These are phyloP conservation scores for Saccharomycopsis capsularis DNA, from an alignment of 805 yeast species.

Conservation along the genomic window DNA sequence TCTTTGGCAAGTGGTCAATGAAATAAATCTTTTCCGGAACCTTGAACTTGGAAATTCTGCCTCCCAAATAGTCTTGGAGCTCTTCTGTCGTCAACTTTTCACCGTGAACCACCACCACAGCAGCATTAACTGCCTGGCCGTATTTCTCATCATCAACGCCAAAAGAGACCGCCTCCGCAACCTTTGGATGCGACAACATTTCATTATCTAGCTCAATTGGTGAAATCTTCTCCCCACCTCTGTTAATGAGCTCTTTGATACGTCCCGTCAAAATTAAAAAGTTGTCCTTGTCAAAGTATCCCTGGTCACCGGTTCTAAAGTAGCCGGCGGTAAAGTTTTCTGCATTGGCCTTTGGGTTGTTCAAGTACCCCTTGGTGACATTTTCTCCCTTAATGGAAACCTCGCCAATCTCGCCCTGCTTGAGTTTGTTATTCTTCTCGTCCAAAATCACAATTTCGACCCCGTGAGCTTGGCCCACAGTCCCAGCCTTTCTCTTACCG, in stretches of 20 bases:
- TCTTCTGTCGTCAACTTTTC: constrained; percentile 35
- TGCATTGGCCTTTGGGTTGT: constrained; percentile 62
- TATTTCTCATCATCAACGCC: constrained; percentile 62
- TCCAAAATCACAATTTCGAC: constrained; percentile 55
- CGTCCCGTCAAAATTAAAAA: constrained; percentile 60
- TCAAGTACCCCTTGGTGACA: constrained; percentile 65
- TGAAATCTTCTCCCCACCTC: constrained; percentile 74
- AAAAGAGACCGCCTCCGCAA: constrained; percentile 63
- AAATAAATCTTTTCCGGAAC: constrained; percentile 53
- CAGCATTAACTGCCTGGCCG: constrained; percentile 68
- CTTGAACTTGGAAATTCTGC: constrained; percentile 49
- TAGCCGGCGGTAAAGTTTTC: constrained; percentile 58
- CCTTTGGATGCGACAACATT: constrained; percentile 52
- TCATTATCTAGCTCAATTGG: constrained; percentile 65
- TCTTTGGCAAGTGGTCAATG: constrained; percentile 59
- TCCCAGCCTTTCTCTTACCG: constrained; percentile 58
- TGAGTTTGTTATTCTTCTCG: constrained; percentile 35
- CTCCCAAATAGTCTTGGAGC: constrained; percentile 38
- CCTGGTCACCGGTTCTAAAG: constrained; percentile 79
- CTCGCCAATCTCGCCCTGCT: constrained; percentile 58
- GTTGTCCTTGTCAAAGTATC: constrained; percentile 51
- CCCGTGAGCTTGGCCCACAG: constrained; percentile 66
- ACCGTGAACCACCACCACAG: constrained; percentile 48
- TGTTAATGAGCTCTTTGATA: constrained; percentile 64
- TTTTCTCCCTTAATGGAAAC: constrained; percentile 61